These are phyloP conservation scores for Phytophthora melonis DNA, from an alignment of 352 stramenopile species.

Conservation along the genomic window DNA sequence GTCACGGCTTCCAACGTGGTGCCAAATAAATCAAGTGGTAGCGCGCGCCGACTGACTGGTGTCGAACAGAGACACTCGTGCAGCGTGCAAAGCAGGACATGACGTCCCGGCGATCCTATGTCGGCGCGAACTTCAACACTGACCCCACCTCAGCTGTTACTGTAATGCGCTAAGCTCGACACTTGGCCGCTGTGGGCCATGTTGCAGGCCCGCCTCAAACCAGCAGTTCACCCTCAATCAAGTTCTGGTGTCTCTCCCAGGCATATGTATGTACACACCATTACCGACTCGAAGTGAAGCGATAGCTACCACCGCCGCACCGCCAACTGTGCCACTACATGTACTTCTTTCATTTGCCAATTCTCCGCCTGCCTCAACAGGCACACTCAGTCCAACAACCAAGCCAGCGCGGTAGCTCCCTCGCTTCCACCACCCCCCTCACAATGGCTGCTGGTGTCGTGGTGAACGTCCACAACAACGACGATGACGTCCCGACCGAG, in stretches of 20 bases:
- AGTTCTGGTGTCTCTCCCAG: neutral
- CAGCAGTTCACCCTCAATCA: slow-evolving; percentile 2
- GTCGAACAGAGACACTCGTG: neutral
- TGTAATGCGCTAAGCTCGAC: no score
- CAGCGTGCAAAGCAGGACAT: neutral
- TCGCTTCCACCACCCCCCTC: no score
- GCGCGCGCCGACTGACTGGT: neutral
- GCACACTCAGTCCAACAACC: no score
- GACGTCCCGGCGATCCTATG: slow-evolving; percentile 15
- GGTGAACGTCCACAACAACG: no score
- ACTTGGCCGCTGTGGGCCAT: neutral
- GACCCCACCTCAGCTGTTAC: slow-evolving; percentile 1
- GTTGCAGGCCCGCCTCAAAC: neutral
- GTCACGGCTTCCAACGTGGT: neutral
- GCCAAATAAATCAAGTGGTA: slow-evolving; percentile 20
- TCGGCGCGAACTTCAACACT: slow-evolving; percentile 19
- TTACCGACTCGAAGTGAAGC: no score
- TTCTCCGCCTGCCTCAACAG: neutral
- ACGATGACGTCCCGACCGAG: neutral
- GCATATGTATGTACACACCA: neutral
- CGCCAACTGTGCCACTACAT: neutral
- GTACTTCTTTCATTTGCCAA: slow-evolving; percentile 6
- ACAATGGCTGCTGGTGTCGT: no score
- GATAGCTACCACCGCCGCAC: no score
- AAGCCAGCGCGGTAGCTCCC: no score